These are phyloP conservation scores for Pichia sp. DNA, from an alignment of 1,139 yeast species.

Conservation along the genomic window DNA sequence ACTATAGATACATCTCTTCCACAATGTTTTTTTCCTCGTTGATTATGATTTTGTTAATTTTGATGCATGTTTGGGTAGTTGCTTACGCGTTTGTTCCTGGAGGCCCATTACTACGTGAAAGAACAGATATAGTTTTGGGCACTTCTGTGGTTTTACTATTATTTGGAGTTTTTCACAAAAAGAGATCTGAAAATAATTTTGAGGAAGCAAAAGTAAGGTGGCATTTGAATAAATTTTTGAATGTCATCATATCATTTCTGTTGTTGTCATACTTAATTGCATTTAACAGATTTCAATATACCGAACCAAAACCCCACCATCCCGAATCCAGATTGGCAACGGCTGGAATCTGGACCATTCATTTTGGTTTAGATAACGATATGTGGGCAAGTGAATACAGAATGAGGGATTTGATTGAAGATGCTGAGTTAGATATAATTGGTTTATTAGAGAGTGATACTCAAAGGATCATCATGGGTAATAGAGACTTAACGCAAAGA, in stretches of 20 bases:
- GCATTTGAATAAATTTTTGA: conserved; percentile 14
- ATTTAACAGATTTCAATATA: conserved; percentile 50
- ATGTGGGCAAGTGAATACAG: conserved; percentile 97
- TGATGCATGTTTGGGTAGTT: conserved; percentile 93
- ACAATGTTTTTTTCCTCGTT: conserved; percentile 43
- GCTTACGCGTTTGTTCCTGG: conserved; percentile 98
- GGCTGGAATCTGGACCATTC: conserved; percentile 97
- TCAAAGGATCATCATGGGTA: conserved; percentile 89
- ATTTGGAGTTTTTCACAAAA: conserved; percentile 24
- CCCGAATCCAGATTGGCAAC: conserved; percentile 70
- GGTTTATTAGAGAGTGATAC: conserved; percentile 92
- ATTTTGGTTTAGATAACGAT: conserved; percentile 92
- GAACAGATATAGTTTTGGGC: conserved; percentile 67
- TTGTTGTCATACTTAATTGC: conserved; percentile 33
- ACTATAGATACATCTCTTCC: conserved; percentile 9
- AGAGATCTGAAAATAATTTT: neutral
- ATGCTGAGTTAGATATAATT: conserved; percentile 82
- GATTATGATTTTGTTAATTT: conserved; percentile 44
- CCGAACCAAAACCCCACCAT: conserved; percentile 64
- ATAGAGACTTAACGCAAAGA: conserved; percentile 86
- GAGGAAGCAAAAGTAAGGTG: conserved; percentile 7
- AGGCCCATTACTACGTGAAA: conserved; percentile 79
- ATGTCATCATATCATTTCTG: conserved; percentile 18
- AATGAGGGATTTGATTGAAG: conserved; percentile 75
- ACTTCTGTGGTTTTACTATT: conserved; percentile 40